These are phyloP conservation scores for Bolboschoenus planiculmis DNA, from an alignment of 176 grass and related monocot species.

Conservation along the genomic window DNA sequence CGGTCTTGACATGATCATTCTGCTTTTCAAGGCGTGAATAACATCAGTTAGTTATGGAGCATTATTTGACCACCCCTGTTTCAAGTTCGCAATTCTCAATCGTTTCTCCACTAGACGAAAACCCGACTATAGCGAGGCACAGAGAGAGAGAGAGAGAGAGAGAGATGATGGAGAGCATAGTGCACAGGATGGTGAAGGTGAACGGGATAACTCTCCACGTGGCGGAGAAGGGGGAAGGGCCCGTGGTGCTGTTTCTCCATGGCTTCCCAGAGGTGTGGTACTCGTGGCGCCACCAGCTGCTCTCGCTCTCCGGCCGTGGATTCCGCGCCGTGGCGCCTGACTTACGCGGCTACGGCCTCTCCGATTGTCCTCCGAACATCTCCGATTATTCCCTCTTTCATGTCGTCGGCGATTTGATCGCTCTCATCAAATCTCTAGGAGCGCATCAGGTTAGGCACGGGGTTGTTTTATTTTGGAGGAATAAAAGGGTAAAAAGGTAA, in stretches of 20 bases:
- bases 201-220: slow-evolving; percentile 54
- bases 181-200: slow-evolving; percentile 51
- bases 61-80: no score
- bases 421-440: slow-evolving; percentile 57
- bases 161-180: slow-evolving; percentile 32
- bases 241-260: slow-evolving; percentile 47
- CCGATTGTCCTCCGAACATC: slow-evolving; percentile 26
- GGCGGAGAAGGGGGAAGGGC: slow-evolving; percentile 53
- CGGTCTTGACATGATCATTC: background rate
- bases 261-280: slow-evolving; percentile 94
- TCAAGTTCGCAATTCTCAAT: background rate
- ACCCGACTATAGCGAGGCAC: no score
- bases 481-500: background rate
- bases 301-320: slow-evolving; percentile 39
- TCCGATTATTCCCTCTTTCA: slow-evolving; percentile 50
- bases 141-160: background rate
- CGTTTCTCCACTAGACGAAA: background rate
- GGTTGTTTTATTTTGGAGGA: background rate
- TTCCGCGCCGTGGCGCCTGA: slow-evolving; percentile 69
- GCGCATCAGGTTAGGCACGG: slow-evolving; percentile 30
- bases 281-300: slow-evolving; percentile 76
- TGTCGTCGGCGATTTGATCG: slow-evolving; percentile 70
- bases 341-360: slow-evolving; percentile 71
- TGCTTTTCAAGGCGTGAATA: background rate
- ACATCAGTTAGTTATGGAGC: no score